A percentile compares a stretch with the other conserved stretches of the same genome.
Evolutionary conservation across 352 stramenopile genomes (phyloP).

Genomic region (Globisporangium heterothallicum): DNA sequence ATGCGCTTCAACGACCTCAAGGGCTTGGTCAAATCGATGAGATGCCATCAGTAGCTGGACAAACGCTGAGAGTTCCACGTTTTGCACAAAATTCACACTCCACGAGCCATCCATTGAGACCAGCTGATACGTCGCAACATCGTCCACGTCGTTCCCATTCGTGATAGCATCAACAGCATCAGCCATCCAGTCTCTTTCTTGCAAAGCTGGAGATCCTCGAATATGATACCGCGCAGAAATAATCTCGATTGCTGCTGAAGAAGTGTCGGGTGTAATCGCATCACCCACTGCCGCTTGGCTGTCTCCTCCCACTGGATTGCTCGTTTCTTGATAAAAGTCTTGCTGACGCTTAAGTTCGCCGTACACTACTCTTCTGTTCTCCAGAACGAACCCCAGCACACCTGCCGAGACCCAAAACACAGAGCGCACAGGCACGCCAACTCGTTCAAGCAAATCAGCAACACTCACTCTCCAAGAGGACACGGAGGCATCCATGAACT

Average conservation of each 20-base stretch:
- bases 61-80: conserved; percentile 20
- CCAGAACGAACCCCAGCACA: conserved; percentile 8
- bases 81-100: conserved; percentile 17
- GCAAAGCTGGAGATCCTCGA: not conserved
- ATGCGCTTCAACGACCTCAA: conserved; percentile 21
- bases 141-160: not conserved
- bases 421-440: not conserved
- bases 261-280: too few relatives aligned
- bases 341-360: conserved; percentile 4
- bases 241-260: conserved; percentile 2
- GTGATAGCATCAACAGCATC: conserved; percentile 1
- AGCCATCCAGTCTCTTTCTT: not conserved
- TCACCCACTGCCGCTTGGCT: not conserved
- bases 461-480: not conserved
- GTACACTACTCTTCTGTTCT: conserved; percentile 7
- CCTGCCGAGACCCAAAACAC: conserved; percentile 2
- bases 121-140: conserved; percentile 9
- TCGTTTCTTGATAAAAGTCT: not conserved
- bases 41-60: conserved; percentile 31
- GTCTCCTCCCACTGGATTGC: not conserved
- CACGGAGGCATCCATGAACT: conserved; percentile 18
- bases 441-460: not conserved
- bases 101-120: conserved; percentile 10
- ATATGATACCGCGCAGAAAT: conserved; percentile 2
- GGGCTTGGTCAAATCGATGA: conserved; percentile 32